Evolutionary conservation across 163 green algal genomes (phyloP), one percentile per base, ranked within the genome.

Genomic region (Coccomyxa subellipsoidea): DNA sequence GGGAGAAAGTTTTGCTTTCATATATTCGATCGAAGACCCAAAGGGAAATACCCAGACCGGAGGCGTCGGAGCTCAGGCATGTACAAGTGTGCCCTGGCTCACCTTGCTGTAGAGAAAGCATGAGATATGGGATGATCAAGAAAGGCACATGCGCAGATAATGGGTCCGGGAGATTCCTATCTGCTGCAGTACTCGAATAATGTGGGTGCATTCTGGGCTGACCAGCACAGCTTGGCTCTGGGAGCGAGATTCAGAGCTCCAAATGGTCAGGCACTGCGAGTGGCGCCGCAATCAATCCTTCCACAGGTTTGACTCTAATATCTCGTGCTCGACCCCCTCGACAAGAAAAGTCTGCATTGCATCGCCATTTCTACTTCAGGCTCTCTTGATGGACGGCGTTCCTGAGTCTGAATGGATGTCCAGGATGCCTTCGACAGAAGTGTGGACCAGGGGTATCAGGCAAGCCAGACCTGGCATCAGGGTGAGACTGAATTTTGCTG

Each of bases 11-110:
- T 98, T 99, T 87, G 96, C 96, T 0, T 87, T 97, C 47, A 99
- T 99, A 70, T 99, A 98, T 85, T 95, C 90, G 0, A 87, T 98
- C 7, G 95, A 98, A 78, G 91, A 98, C 86, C 95, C 94, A 12
- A 82, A 77, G 12, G 86, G 85, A 29, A 80, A 81, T 40, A 79
- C 77, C 35, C 69, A 38, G 7, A 79, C 81, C 38, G 77, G 69
- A 36, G 91, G 88, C 15, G 82, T 93, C 21, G 91, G 91, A 15
- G 90, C 87, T 0, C 92, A 95, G 85, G 87, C 86, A 66, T 31
- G 1, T 77, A 32, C 66, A 18, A 35, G 21, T 36, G n/a, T 66
- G 12, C 47, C n/a, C 21, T 36, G n/a, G 31, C 18, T 36, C 8
- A 73, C 66, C 4, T 12, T 73, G 66, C 66, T 36, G 66, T 73